Conservation (phyloP, 345 rosid genomes). For the Crucihimalaya himalaica region DNA sequence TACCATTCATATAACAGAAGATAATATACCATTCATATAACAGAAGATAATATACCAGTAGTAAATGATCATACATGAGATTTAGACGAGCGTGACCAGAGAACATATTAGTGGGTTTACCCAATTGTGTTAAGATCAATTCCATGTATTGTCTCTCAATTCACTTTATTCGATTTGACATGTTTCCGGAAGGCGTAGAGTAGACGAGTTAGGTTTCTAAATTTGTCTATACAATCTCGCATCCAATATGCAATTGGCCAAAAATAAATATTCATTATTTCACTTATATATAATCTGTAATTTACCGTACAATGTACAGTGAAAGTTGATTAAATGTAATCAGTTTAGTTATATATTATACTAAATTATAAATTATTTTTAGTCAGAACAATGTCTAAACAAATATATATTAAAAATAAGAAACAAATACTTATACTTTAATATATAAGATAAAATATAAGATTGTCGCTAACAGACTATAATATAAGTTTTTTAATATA, state of each 20-base stretch:
- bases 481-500: no score
- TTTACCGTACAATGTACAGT: no score
- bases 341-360: no score
- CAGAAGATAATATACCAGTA: background rate
- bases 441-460: no score
- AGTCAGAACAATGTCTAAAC: no score
- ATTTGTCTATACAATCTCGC: slow-evolving; percentile 7
- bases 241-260: background rate
- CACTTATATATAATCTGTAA: background rate
- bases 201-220: slow-evolving; percentile 13
- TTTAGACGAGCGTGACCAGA: background rate
- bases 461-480: no score
- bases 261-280: background rate
- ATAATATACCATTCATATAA: background rate
- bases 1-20: background rate
- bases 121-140: background rate
- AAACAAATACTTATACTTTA: no score
- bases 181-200: background rate
- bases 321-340: no score
- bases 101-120: background rate
- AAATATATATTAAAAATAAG: no score
- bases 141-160: background rate
- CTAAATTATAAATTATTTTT: no score
- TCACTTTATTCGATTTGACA: background rate
- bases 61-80: background rate